Evolutionary conservation across 768 basidiomycete species (phyloP).

Genomic region (Serendipita vermifera): DNA sequence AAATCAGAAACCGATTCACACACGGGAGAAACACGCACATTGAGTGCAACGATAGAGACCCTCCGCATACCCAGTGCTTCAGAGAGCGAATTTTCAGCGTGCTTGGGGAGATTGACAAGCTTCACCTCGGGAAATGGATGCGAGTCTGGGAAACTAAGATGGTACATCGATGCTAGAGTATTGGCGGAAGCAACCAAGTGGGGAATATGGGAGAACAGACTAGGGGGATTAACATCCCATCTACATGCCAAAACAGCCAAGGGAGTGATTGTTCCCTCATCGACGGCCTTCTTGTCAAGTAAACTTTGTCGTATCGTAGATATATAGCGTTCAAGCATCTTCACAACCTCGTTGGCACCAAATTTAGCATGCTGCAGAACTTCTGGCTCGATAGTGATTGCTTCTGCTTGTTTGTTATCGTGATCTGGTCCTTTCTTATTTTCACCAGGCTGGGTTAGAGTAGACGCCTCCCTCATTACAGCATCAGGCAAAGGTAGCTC

Average conservation of each 20-base stretch:
- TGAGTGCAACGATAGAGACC: conserved; percentile 51
- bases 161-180: conserved; percentile 24
- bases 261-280: conserved; percentile 17
- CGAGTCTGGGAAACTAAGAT: conserved; percentile 13
- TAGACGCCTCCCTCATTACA: no score
- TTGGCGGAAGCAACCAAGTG: conserved; percentile 68
- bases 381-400: conserved; percentile 21
- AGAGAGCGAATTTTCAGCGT: conserved; percentile 50
- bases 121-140: conserved; percentile 28
- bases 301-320: conserved; percentile 16
- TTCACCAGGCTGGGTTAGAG: no score
- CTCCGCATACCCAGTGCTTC: conserved; percentile 51
- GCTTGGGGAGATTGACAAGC: conserved; percentile 52
- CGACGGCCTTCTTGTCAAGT: conserved; percentile 11
- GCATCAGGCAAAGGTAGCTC: no score
- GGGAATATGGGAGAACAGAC: conserved; percentile 61
- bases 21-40: conserved; percentile 35
- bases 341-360: conserved; percentile 77
- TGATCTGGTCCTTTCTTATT: conserved; percentile 12
- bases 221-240: conserved; percentile 59
- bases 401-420: conserved; percentile 20
- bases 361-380: conserved; percentile 38
- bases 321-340: conserved; percentile 50
- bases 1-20: neutral
- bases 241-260: conserved; percentile 50